Conservation (phyloP, 169 alveolate species). For the Babesia sp. region DNA sequence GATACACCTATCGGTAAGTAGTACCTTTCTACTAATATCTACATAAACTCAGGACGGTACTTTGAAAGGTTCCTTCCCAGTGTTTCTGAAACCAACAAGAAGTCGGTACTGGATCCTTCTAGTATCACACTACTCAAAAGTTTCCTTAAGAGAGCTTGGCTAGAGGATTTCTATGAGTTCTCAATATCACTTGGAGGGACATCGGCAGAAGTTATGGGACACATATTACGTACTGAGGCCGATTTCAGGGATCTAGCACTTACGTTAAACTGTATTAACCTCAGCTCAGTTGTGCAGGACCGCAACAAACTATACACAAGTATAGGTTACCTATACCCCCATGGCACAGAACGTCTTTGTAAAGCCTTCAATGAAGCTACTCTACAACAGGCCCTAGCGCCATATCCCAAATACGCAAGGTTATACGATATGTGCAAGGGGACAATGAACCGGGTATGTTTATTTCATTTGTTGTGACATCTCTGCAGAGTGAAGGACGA, state of each 20-base stretch:
- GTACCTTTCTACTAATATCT: background rate
- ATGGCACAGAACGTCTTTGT: conserved; percentile 87
- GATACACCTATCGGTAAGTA: conserved; percentile 96
- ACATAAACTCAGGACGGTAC: conserved; percentile 54
- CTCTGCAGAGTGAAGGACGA: conserved; percentile 10
- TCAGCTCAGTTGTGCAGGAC: conserved; percentile 69
- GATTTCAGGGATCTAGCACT: conserved; percentile 83
- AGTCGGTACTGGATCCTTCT: conserved; percentile 65
- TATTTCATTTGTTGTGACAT: background rate
- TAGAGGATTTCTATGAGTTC: conserved; percentile 92
- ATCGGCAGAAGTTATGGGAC: conserved; percentile 90
- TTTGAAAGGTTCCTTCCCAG: conserved; percentile 71
- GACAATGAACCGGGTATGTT: conserved; percentile 65
- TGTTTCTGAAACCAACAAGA: conserved; percentile 55
- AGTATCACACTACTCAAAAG: conserved; percentile 88
- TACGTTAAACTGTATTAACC: conserved; percentile 77
- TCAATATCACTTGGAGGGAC: conserved; percentile 85
- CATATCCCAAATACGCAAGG: conserved; percentile 82
- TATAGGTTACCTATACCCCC: conserved; percentile 89
- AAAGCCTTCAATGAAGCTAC: conserved; percentile 89
- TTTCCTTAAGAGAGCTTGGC: conserved; percentile 92
- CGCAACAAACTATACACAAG: conserved; percentile 86
- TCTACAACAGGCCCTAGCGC: conserved; percentile 87
- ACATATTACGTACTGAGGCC: conserved; percentile 85
- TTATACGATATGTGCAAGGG: conserved; percentile 86